phyloP scores from a whole-genome alignment of 2,329 filamentous ascomycete genomes.

The Beauveria sp. region DNA sequence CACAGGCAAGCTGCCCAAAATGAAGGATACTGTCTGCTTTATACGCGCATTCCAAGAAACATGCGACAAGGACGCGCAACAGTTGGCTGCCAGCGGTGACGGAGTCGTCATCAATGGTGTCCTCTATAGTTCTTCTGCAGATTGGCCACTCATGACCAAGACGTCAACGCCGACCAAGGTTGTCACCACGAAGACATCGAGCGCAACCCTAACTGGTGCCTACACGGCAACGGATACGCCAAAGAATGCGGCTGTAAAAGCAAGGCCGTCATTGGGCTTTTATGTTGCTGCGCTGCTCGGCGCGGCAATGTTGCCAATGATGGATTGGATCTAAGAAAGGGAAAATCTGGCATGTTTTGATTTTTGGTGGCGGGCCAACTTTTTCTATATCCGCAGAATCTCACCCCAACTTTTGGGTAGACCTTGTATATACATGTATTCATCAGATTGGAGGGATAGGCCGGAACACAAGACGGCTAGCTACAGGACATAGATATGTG shows the following conservation, averaged over 20 bases:
- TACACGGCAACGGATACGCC: constrained; percentile 30
- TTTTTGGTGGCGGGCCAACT: not conserved
- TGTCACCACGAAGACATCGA: constrained; percentile 15
- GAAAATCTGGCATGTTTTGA: not conserved
- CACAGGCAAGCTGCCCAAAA: constrained; percentile 41
- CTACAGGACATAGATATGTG: not conserved
- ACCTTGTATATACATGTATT: not conserved
- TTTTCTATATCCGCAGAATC: not conserved
- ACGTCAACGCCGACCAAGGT: constrained; percentile 16
- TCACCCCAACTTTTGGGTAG: not conserved
- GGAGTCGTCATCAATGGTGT: constrained; percentile 56
- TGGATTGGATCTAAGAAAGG: not conserved
- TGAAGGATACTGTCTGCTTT: constrained; percentile 51
- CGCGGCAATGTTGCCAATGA: not conserved
- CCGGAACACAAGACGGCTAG: constrained; percentile 2
- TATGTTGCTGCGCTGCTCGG: not conserved
- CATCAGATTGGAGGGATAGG: not conserved
- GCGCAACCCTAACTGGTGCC: constrained; percentile 23
- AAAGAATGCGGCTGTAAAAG: constrained; percentile 9
- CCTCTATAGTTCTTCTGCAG: constrained; percentile 34
- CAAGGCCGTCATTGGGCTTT: not conserved
- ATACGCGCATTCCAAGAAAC: constrained; percentile 42
- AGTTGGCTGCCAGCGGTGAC: constrained; percentile 37
- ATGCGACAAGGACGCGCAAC: constrained; percentile 43
- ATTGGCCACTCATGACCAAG: constrained; percentile 32